Evolutionary conservation across 495 filamentous ascomycete genomes (phyloP), one percentile per base, ranked within the genome.

Genomic region (Penicillium diatomitis): DNA sequence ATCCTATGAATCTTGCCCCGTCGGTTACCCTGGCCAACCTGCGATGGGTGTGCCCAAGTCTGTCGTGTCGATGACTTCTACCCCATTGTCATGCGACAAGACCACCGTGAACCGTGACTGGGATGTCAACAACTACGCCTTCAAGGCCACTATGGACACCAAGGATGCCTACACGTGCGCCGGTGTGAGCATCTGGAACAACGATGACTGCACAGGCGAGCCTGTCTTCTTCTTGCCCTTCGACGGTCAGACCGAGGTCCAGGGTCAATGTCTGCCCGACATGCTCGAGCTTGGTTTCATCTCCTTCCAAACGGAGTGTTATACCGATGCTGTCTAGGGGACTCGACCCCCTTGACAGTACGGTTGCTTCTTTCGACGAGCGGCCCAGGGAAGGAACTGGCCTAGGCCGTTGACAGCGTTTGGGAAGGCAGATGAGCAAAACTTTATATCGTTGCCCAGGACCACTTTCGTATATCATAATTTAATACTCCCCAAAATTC

Each of bases 161-260:
- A 54, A 63, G 50, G 57, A 63, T 7, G 39, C 60, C 5, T 9
- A 44, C 5, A 38, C 46, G 5, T 63, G 60, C 54, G 7, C 28
- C n/a, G 57, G 60, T 35, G 43, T 63, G 5, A 39, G 10, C 6
- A 38, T 61, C 46, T 63, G 50, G 54, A 63, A 63, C 48, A 58
- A 53, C 41, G 60, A 58, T 5, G 48, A 48, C 12, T 63, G 60
- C 47, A 48, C 57, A 2, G 60, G 57, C 38, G 20, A 51, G 32
- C 50, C 52, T 44, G 36, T 30, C 10, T 41, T 47, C 31, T 58
- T 55, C 50, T 32, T 61, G 40, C 57, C 57, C 20, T 53, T 63
- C 35, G 27, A 50, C 4, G 35, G 49, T 39, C 6, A 49, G 46
- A 48, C 54, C 32, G 49, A 61, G 20, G 41, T 48, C 2, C 49